Percentiles rank a stretch among this genome's conserved stretches.
These are phyloP conservation scores for Sporothrix humicola DNA, from an alignment of 2,329 filamentous ascomycete genomes.

Conservation along the genomic window DNA sequence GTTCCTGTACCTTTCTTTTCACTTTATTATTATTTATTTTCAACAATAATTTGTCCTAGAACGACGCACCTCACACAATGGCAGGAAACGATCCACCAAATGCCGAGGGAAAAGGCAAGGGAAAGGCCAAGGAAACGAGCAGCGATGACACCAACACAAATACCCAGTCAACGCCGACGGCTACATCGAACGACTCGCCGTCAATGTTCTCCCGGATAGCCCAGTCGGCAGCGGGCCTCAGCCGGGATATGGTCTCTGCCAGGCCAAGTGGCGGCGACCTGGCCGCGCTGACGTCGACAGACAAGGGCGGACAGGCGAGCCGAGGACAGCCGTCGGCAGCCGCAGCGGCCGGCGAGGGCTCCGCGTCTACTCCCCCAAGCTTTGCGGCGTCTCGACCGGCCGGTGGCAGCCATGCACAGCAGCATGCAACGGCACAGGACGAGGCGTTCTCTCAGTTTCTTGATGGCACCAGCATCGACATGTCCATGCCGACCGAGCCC, in stretches of 20 bases:
- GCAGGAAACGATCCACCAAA: conserved; percentile 20
- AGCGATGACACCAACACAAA: background rate
- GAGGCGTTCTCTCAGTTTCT: conserved; percentile 48
- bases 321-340: conserved; percentile 28
- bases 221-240: conserved; percentile 41
- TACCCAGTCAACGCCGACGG: background rate
- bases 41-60: too few species aligned
- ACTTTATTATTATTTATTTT: too few species aligned
- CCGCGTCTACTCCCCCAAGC: background rate
- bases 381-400: background rate
- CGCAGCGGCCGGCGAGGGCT: background rate
- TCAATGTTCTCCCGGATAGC: conserved; percentile 41
- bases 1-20: background rate
- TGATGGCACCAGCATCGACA: conserved; percentile 38
- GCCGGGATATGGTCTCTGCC: conserved; percentile 39
- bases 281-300: conserved; percentile 30
- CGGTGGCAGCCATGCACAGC: conserved; percentile 38
- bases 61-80: background rate
- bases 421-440: conserved; percentile 45
- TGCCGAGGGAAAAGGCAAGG: conserved; percentile 8
- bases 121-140: conserved; percentile 31
- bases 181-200: background rate
- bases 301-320: conserved; percentile 39
- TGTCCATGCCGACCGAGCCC: conserved; percentile 29
- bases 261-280: conserved; percentile 37